Conservation (phyloP, 129 eudicot genomes). For the Flaveria linearis region DNA sequence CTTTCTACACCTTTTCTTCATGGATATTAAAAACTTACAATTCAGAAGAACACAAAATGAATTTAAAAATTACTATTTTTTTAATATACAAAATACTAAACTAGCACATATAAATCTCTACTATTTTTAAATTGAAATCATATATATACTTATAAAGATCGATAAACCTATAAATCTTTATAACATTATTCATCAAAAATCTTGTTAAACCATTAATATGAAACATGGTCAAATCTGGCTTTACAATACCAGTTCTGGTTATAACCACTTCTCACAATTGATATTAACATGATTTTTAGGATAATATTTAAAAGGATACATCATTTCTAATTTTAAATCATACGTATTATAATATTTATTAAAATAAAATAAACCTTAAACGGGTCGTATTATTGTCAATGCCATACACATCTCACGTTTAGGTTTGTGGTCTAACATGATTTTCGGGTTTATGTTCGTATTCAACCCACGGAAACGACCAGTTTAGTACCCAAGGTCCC, state of each 20-base stretch:
- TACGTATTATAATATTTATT: not conserved
- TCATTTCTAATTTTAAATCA: not conserved
- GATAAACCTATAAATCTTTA: too few relatives aligned
- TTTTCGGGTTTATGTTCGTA: too few relatives aligned
- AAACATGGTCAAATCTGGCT: too few relatives aligned
- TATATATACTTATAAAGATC: too few relatives aligned
- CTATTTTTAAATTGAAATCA: too few relatives aligned
- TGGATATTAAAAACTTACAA: not conserved
- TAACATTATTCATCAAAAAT: too few relatives aligned
- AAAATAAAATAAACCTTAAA: not conserved
- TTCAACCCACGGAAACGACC: too few relatives aligned
- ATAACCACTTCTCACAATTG: not conserved
- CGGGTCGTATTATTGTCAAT: not conserved
- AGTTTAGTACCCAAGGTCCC: too few relatives aligned
- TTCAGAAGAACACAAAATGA: not conserved
- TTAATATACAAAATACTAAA: not conserved
- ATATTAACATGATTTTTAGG: not conserved
- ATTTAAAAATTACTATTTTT: not conserved
- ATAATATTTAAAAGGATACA: not conserved
- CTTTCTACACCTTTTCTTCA: not conserved
- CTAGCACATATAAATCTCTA: too few relatives aligned
- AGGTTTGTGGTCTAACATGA: not conserved
- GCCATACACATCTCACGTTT: not conserved
- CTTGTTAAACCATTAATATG: too few relatives aligned
- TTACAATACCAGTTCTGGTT: too few relatives aligned